phyloP scores from a whole-genome alignment of 225 moss, liverwort and hornwort genomes.

The Lunularia cruciata region DNA sequence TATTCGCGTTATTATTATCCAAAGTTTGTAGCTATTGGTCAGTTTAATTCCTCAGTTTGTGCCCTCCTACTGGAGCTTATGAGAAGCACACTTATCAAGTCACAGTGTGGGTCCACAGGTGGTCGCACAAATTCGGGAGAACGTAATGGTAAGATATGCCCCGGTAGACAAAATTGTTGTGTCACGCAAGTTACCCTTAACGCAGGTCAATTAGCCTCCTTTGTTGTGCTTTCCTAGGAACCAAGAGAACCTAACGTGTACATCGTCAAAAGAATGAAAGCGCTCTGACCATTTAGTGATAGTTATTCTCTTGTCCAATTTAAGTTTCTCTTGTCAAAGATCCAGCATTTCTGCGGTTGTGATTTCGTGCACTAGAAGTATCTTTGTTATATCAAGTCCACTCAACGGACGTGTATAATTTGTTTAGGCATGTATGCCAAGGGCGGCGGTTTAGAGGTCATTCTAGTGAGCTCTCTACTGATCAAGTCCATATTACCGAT shows the following conservation, averaged over 20 bases:
- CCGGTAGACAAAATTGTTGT: neutral
- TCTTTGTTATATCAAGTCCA: too few species aligned
- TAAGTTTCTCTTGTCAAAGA: neutral
- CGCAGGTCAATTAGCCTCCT: too few species aligned
- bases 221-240: neutral
- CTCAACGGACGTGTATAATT: too few species aligned
- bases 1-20: neutral
- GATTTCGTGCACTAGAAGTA: too few species aligned
- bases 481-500: neutral
- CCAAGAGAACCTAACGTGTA: too few species aligned
- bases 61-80: neutral
- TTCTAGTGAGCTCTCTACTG: neutral
- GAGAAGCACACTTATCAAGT: neutral
- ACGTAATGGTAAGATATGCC: constrained; percentile 2
- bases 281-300: too few species aligned
- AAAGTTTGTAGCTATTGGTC: neutral
- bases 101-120: neutral
- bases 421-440: too few species aligned
- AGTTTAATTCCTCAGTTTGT: neutral
- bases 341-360: neutral
- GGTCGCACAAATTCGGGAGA: constrained; percentile 4
- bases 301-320: too few species aligned
- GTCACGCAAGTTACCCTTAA: neutral
- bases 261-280: too few species aligned
- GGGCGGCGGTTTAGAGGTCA: neutral